Conservation (phyloP, 768 basidiomycete species). For the Tricholoma hemisulphureum region DNA sequence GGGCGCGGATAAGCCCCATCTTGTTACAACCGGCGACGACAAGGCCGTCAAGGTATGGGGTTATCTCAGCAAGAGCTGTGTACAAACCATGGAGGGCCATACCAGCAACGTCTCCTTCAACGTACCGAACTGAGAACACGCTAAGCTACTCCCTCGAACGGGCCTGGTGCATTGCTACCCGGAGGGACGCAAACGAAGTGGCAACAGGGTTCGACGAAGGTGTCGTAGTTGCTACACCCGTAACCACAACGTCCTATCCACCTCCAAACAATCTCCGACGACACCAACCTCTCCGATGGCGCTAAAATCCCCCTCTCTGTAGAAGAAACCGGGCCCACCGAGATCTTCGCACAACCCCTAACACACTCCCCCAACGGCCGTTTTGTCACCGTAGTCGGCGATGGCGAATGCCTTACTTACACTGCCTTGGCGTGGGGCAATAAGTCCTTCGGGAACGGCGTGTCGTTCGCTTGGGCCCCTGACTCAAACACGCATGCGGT, state of each 20-base stretch:
- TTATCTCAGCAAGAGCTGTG: slow-evolving; percentile 96
- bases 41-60: slow-evolving; percentile 99
- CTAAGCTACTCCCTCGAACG: slow-evolving; percentile 93
- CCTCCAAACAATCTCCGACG: slow-evolving; percentile 52
- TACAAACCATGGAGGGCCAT: slow-evolving; percentile 97
- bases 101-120: slow-evolving; percentile 97
- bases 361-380: slow-evolving; percentile 95
- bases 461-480: slow-evolving; percentile 93
- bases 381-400: slow-evolving; percentile 95
- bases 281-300: slow-evolving; percentile 57
- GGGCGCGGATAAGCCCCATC: slow-evolving; percentile 93
- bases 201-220: slow-evolving; percentile 97
- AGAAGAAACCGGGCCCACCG: slow-evolving; percentile 93
- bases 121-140: slow-evolving; percentile 95
- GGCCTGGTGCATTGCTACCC: slow-evolving; percentile 89
- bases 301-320: slow-evolving; percentile 71
- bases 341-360: slow-evolving; percentile 84
- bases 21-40: slow-evolving; percentile 96
- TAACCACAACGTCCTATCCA: slow-evolving; percentile 89
- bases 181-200: slow-evolving; percentile 84
- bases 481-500: slow-evolving; percentile 98
- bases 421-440: slow-evolving; percentile 98
- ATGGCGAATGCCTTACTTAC: slow-evolving; percentile 98
- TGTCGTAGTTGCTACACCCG: slow-evolving; percentile 91
- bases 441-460: slow-evolving; percentile 92